Conservation (phyloP, 2,329 filamentous ascomycete species). For the Scorias spongiosa region DNA sequence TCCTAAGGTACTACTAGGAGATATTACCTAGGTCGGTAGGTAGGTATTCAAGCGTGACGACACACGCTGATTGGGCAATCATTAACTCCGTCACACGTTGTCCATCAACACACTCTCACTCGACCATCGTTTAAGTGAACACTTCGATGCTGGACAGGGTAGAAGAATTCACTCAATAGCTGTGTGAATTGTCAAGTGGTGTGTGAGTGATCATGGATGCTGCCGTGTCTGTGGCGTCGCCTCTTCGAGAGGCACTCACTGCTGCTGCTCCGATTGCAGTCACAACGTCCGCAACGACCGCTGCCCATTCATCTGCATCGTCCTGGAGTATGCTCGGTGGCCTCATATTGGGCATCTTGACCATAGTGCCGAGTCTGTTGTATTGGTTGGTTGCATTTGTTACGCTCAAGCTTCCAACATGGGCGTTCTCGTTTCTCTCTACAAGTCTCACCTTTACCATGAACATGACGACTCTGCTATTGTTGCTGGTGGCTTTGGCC, state of each 20-base stretch:
- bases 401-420: slow-evolving; percentile 77
- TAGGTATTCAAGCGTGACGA: not conserved
- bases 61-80: not conserved
- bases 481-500: slow-evolving; percentile 61
- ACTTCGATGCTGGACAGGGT: no score
- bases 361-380: slow-evolving; percentile 39
- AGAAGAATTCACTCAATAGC: no score
- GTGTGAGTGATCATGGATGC: not conserved
- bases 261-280: not conserved
- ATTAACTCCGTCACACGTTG: not conserved
- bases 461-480: slow-evolving; percentile 90
- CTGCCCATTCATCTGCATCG: not conserved
- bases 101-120: no score
- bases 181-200: no score
- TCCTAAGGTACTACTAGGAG: no score
- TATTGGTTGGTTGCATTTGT: slow-evolving; percentile 76
- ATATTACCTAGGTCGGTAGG: no score
- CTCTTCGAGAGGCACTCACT: not conserved
- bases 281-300: not conserved
- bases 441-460: slow-evolving; percentile 93
- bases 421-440: slow-evolving; percentile 79
- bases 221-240: not conserved
- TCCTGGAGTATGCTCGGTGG: slow-evolving; percentile 15
- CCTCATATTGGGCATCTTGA: slow-evolving; percentile 19
- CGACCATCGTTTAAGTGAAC: no score